phyloP scores from a whole-genome alignment of 2,329 filamentous ascomycete genomes.

The Epichloe glyceriae region DNA sequence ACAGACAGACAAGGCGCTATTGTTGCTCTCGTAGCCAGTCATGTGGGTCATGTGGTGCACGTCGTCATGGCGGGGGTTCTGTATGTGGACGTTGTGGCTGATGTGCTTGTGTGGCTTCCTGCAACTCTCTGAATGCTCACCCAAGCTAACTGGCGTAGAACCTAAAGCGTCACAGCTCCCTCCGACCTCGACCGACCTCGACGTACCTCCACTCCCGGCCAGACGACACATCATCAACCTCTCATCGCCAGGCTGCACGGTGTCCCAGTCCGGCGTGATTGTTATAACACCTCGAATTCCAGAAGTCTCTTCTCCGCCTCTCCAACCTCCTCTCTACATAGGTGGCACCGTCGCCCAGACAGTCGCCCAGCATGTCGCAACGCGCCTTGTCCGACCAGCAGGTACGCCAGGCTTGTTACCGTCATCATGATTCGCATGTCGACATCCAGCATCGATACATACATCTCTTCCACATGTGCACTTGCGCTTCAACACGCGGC shows the following conservation, averaged over 20 bases:
- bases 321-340: slow-evolving; percentile 13
- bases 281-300: not conserved
- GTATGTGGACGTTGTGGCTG: not conserved
- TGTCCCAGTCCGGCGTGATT: not conserved
- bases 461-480: not conserved
- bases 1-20: no score
- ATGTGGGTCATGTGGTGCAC: slow-evolving; percentile 3
- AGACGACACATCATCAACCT: slow-evolving; percentile 4
- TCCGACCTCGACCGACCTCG: slow-evolving; percentile 3
- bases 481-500: no score
- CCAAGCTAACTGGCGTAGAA: not conserved
- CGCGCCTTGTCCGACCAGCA: slow-evolving; percentile 97
- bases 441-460: slow-evolving; percentile 9
- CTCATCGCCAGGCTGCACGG: not conserved
- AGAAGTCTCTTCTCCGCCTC: slow-evolving; percentile 2
- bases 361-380: slow-evolving; percentile 64
- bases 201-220: slow-evolving; percentile 8
- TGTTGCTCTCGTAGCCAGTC: not conserved
- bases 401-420: slow-evolving; percentile 37
- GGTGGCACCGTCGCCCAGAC: slow-evolving; percentile 5
- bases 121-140: not conserved
- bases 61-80: not conserved
- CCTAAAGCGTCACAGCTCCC: slow-evolving; percentile 18
- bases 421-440: slow-evolving; percentile 8
- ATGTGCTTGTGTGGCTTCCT: not conserved